Conservation (phyloP, 2,329 filamentous ascomycete species). For the Passalora sequoiae region DNA sequence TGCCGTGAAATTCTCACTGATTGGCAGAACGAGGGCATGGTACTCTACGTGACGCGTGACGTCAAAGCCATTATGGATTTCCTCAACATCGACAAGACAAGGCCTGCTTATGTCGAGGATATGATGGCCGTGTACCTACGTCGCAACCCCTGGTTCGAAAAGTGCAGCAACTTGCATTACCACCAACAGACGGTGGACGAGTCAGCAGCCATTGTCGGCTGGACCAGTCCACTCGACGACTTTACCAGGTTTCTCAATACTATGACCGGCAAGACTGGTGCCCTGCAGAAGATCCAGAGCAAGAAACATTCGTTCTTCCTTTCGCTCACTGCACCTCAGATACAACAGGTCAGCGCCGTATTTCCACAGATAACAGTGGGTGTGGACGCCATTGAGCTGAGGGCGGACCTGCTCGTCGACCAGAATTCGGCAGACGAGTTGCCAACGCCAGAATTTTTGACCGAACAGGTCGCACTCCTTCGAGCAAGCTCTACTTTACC, state of each 20-base stretch:
- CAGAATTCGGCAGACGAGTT: constrained; percentile 53
- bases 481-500: constrained; percentile 68
- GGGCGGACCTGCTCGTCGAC: constrained; percentile 84
- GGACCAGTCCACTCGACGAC: constrained; percentile 46
- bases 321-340: constrained; percentile 74
- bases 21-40: constrained; percentile 75
- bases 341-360: constrained; percentile 58
- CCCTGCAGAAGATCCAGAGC: constrained; percentile 56
- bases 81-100: constrained; percentile 78
- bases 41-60: constrained; percentile 81
- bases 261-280: constrained; percentile 57
- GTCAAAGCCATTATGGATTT: constrained; percentile 86
- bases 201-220: constrained; percentile 28
- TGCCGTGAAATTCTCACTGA: constrained; percentile 69
- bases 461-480: constrained; percentile 73
- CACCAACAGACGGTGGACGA: constrained; percentile 66
- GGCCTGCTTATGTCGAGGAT: constrained; percentile 87
- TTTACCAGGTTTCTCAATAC: constrained; percentile 68
- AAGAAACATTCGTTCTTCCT: constrained; percentile 82
- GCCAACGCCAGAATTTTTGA: constrained; percentile 68
- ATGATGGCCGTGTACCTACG: constrained; percentile 87
- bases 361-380: constrained; percentile 73
- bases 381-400: constrained; percentile 85
- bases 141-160: constrained; percentile 80
- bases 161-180: constrained; percentile 93